These are phyloP conservation scores for Hymenoscyphus scutula DNA, from an alignment of 2,329 filamentous ascomycete genomes.

Conservation along the genomic window DNA sequence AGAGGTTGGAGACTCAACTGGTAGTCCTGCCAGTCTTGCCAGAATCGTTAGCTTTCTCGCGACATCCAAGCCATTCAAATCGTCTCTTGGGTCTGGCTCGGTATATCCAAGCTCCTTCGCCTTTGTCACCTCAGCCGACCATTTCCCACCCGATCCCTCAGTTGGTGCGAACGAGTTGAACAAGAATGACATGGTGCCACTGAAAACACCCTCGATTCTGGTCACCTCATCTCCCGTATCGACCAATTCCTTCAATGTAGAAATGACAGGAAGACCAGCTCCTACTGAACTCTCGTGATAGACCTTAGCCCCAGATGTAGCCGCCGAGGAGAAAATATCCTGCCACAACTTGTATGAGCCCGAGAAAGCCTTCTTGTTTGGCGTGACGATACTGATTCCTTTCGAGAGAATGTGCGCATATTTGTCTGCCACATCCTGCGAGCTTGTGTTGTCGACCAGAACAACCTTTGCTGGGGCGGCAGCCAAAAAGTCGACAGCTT, in stretches of 20 bases:
- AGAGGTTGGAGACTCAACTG: slow-evolving; percentile 76
- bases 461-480: slow-evolving; percentile 75
- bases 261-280: slow-evolving; percentile 89
- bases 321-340: slow-evolving; percentile 75
- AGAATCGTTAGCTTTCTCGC: slow-evolving; percentile 96
- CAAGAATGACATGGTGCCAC: slow-evolving; percentile 94
- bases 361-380: slow-evolving; percentile 98
- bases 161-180: slow-evolving; percentile 96
- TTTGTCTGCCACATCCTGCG: slow-evolving; percentile 75
- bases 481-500: slow-evolving; percentile 75
- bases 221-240: slow-evolving; percentile 89
- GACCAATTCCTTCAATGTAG: slow-evolving; percentile 89
- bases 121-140: slow-evolving; percentile 87
- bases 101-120: slow-evolving; percentile 93
- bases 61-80: slow-evolving; percentile 84
- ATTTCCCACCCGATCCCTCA: slow-evolving; percentile 71
- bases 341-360: slow-evolving; percentile 78
- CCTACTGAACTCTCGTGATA: slow-evolving; percentile 97
- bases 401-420: slow-evolving; percentile 80
- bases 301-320: slow-evolving; percentile 70
- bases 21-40: slow-evolving; percentile 77
- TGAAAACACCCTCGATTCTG: slow-evolving; percentile 96
- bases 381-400: slow-evolving; percentile 89
- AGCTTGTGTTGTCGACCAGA: slow-evolving; percentile 94
- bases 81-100: slow-evolving; percentile 82